A percentile compares a stretch with the other conserved stretches of the same genome.
These are phyloP conservation scores for Termitomyces sp. DNA, from an alignment of 768 basidiomycete species.

Conservation along the genomic window DNA sequence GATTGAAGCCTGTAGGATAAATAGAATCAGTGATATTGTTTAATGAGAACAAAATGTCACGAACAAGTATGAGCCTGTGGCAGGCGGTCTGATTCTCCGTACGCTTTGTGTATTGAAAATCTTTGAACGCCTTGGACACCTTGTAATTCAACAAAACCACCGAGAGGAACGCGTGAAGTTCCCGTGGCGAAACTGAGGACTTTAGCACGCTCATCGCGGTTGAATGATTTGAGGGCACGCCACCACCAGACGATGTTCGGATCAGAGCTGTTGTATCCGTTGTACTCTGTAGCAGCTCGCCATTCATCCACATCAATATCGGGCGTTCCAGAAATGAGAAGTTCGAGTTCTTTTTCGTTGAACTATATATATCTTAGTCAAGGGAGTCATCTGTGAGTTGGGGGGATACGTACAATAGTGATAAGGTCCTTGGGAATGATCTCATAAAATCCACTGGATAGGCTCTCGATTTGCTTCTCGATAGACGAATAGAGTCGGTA, in stretches of 20 bases:
- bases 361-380: conserved; percentile 43
- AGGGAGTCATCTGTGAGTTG: not conserved
- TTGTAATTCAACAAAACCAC: conserved; percentile 93
- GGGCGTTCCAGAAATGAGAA: conserved; percentile 95
- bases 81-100: conserved; percentile 77
- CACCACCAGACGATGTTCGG: conserved; percentile 99
- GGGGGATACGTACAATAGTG: conserved; percentile 61
- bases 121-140: conserved; percentile 91
- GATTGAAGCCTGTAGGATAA: conserved; percentile 69
- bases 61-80: conserved; percentile 89
- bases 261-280: conserved; percentile 81
- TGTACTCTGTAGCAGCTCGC: conserved; percentile 89
- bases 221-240: conserved; percentile 96
- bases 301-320: conserved; percentile 98
- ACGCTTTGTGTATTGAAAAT: conserved; percentile 94
- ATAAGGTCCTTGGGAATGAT: conserved; percentile 96
- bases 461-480: conserved; percentile 89
- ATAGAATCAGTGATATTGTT: conserved; percentile 11
- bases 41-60: conserved; percentile 19
- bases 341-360: conserved; percentile 90
- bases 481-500: conserved; percentile 92
- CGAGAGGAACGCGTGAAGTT: conserved; percentile 87
- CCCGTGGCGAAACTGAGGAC: conserved; percentile 96
- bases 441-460: conserved; percentile 91
- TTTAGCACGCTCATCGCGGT: conserved; percentile 93